These are phyloP conservation scores for Aspergillus puulaauensis DNA, from an alignment of 2,329 filamentous ascomycete species.

Conservation along the genomic window DNA sequence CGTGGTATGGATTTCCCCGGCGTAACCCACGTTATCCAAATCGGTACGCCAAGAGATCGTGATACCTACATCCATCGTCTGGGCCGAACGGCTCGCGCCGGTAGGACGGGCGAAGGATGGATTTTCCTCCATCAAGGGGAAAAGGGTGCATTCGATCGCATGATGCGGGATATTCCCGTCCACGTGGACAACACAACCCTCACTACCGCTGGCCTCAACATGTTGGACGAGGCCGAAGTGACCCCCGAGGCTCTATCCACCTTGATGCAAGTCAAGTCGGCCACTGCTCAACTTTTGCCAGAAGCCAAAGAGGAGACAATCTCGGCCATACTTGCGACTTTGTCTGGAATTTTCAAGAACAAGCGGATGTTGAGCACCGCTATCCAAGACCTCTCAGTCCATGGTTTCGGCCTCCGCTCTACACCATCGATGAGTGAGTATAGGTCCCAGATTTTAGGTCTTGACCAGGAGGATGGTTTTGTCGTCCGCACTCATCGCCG, in stretches of 20 bases:
- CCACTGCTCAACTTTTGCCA: constrained; percentile 27
- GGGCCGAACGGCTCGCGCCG: constrained; percentile 71
- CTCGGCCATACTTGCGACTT: constrained; percentile 22
- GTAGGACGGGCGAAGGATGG: constrained; percentile 63
- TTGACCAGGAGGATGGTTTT: background rate
- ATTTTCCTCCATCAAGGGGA: constrained; percentile 58
- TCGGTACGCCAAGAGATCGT: constrained; percentile 63
- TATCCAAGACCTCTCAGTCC: constrained; percentile 46
- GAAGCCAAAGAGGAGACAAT: constrained; percentile 32
- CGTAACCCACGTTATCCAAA: constrained; percentile 76
- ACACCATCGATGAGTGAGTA: background rate
- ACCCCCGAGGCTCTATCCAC: constrained; percentile 16
- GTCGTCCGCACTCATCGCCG: background rate
- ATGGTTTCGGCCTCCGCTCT: constrained; percentile 29
- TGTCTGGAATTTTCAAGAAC: constrained; percentile 26
- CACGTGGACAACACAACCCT: constrained; percentile 17
- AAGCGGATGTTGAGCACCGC: constrained; percentile 43
- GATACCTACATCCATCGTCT: constrained; percentile 77
- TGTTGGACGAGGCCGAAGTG: constrained; percentile 6
- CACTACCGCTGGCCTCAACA: constrained; percentile 13
- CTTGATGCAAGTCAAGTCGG: constrained; percentile 45
- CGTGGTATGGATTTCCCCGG: constrained; percentile 81
- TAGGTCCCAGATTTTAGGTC: background rate
- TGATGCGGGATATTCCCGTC: constrained; percentile 12
- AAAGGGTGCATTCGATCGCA: constrained; percentile 42